Conservation (phyloP, 1,284 basidiomycete genomes). For the Xerocomus nothofagi region DNA sequence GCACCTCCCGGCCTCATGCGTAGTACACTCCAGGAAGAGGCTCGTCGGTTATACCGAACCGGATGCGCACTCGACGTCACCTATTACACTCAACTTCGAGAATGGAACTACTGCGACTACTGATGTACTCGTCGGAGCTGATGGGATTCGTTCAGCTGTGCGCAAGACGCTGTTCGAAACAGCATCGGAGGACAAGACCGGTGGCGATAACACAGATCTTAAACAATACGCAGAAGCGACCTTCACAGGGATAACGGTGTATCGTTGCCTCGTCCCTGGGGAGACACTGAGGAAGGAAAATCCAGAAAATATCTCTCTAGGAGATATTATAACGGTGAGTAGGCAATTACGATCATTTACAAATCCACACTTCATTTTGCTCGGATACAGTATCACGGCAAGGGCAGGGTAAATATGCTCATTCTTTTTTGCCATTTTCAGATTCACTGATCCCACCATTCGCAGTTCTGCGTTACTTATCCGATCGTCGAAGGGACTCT, state of each 20-base stretch:
- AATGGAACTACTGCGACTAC: slow-evolving; percentile 22
- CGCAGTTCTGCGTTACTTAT: slow-evolving; percentile 44
- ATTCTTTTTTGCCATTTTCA: background rate
- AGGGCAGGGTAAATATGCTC: slow-evolving; percentile 8
- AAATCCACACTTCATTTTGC: background rate
- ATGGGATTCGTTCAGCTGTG: slow-evolving; percentile 23
- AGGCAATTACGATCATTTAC: background rate
- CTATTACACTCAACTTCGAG: slow-evolving; percentile 16
- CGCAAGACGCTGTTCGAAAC: slow-evolving; percentile 21
- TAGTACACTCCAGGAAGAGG: slow-evolving; percentile 19
- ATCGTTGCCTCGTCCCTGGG: slow-evolving; percentile 21
- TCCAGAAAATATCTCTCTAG: slow-evolving; percentile 8
- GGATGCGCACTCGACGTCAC: background rate
- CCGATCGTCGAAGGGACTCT: slow-evolving; percentile 42
- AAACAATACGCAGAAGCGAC: slow-evolving; percentile 19
- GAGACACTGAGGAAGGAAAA: slow-evolving; percentile 11
- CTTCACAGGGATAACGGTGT: slow-evolving; percentile 21
- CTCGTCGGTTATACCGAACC: slow-evolving; percentile 18
- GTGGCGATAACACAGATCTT: background rate
- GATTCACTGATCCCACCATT: background rate
- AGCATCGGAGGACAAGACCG: slow-evolving; percentile 3
- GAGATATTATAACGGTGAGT: slow-evolving; percentile 12
- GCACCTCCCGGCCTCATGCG: slow-evolving; percentile 23
- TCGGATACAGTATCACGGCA: slow-evolving; percentile 15
- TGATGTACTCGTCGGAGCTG: slow-evolving; percentile 22